Conservation (phyloP, 371 early-diverging fungal species). For the Syncephalis plumigaleata region DNA sequence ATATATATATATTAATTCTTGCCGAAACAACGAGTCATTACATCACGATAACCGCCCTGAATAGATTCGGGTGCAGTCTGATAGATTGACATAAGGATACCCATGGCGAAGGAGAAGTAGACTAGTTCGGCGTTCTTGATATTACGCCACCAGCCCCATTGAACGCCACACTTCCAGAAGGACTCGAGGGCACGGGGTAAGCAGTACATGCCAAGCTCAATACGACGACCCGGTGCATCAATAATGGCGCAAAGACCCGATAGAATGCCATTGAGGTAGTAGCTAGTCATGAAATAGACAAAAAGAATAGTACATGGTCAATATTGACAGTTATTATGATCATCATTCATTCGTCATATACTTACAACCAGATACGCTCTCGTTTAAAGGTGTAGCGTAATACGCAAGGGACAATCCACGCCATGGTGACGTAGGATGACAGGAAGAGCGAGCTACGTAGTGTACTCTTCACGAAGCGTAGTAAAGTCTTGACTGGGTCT, state of each 20-base stretch:
- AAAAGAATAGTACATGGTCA: too few species aligned
- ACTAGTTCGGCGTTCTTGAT: conserved; percentile 32
- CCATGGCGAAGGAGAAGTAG: conserved; percentile 56
- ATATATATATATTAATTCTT: conserved; percentile 28
- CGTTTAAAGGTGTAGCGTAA: conserved; percentile 32
- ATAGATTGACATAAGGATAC: conserved; percentile 64
- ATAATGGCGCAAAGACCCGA: conserved; percentile 50
- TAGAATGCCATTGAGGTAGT: conserved; percentile 40
- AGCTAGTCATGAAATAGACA: conserved; percentile 9
- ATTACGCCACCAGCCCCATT: conserved; percentile 19
- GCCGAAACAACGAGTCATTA: conserved; percentile 73
- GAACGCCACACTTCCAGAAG: conserved; percentile 26
- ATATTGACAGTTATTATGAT: background rate
- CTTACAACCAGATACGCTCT: conserved; percentile 32
- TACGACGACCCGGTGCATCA: conserved; percentile 56
- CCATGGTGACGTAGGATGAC: conserved; percentile 39
- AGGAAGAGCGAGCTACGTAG: conserved; percentile 28
- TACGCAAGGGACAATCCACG: conserved; percentile 41
- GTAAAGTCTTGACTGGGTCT: background rate
- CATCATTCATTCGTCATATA: background rate
- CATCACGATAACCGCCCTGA: conserved; percentile 47
- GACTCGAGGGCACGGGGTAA: conserved; percentile 63
- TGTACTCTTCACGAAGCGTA: too few species aligned
- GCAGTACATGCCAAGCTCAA: conserved; percentile 68
- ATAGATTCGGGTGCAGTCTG: conserved; percentile 60